Conservation (phyloP, 169 alveolate species). For the Hepatocystis sp. region DNA sequence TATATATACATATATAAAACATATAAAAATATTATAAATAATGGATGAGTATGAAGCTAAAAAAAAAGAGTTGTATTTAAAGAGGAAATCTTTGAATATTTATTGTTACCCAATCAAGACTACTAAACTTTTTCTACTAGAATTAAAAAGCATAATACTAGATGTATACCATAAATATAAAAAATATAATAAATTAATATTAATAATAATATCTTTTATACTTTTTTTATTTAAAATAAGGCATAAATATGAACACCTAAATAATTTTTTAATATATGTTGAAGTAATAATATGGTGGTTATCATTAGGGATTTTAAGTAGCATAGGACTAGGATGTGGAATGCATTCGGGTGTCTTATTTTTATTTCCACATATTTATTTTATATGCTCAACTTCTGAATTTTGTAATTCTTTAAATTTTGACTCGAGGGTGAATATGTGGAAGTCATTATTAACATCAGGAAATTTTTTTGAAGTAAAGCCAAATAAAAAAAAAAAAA, state of each 20-base stretch:
- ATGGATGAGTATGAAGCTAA: constrained; percentile 70
- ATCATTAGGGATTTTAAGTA: constrained; percentile 83
- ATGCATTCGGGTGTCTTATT: constrained; percentile 88
- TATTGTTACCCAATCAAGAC: constrained; percentile 69
- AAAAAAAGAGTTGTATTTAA: constrained; percentile 64
- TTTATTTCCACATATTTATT: constrained; percentile 87
- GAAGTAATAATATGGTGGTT: constrained; percentile 84
- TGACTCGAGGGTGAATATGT: constrained; percentile 82
- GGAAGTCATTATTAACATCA: constrained; percentile 77
- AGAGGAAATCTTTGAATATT: constrained; percentile 62
- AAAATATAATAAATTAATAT: constrained; percentile 59
- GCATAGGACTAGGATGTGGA: constrained; percentile 88
- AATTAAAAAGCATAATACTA: constrained; percentile 34
- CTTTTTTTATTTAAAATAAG: constrained; percentile 64
- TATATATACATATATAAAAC: constrained; percentile 50
- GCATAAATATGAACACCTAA: constrained; percentile 48
- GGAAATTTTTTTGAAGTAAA: constrained; percentile 76
- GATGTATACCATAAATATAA: constrained; percentile 30
- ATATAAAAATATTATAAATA: constrained; percentile 13
- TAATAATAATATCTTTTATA: constrained; percentile 17
- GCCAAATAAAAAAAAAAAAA: neutral
- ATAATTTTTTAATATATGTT: constrained; percentile 65
- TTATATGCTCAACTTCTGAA: constrained; percentile 84
- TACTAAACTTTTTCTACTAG: constrained; percentile 34
- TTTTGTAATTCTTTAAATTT: constrained; percentile 79